Evolutionary conservation across 129 eudicot genomes (phyloP).

Genomic region (Calendula officinalis): DNA sequence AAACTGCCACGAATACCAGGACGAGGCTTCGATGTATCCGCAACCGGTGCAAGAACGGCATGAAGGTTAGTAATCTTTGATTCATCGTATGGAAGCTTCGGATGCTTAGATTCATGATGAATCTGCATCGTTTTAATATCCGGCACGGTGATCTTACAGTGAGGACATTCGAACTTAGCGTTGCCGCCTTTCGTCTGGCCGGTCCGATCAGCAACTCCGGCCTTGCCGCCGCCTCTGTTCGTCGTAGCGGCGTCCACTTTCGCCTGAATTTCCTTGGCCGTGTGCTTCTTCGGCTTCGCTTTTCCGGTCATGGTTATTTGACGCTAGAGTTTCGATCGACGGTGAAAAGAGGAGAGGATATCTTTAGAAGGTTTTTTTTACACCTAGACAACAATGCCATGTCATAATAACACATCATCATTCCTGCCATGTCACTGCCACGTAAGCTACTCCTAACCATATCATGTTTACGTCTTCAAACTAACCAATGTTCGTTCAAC

Average conservation of each 20-base stretch:
- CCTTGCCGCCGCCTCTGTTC: slow-evolving; percentile 84
- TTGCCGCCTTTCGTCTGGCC: slow-evolving; percentile 80
- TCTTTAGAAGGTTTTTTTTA: too few species aligned
- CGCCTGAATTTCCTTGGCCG: slow-evolving; percentile 58
- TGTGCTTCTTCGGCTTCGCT: slow-evolving; percentile 76
- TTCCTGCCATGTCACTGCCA: too few species aligned
- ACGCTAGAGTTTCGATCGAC: slow-evolving; percentile 15
- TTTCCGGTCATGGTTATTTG: slow-evolving; percentile 52
- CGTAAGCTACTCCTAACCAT: too few species aligned
- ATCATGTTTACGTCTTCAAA: too few species aligned
- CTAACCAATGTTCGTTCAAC: too few species aligned
- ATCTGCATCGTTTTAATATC: slow-evolving; percentile 93
- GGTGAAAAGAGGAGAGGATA: neutral
- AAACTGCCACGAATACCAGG: slow-evolving; percentile 91
- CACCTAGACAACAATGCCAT: too few species aligned
- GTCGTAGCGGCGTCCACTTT: slow-evolving; percentile 79
- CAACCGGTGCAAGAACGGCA: slow-evolving; percentile 28
- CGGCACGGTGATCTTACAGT: slow-evolving; percentile 78
- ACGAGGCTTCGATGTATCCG: slow-evolving; percentile 24
- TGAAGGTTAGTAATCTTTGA: slow-evolving; percentile 73
- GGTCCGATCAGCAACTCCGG: slow-evolving; percentile 81
- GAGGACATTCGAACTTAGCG: slow-evolving; percentile 88
- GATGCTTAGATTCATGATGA: slow-evolving; percentile 88
- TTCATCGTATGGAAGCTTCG: slow-evolving; percentile 83
- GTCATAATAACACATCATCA: too few species aligned